These are phyloP conservation scores for Rhododendron henanense DNA, from an alignment of 148 eudicot genomes.

Conservation along the genomic window DNA sequence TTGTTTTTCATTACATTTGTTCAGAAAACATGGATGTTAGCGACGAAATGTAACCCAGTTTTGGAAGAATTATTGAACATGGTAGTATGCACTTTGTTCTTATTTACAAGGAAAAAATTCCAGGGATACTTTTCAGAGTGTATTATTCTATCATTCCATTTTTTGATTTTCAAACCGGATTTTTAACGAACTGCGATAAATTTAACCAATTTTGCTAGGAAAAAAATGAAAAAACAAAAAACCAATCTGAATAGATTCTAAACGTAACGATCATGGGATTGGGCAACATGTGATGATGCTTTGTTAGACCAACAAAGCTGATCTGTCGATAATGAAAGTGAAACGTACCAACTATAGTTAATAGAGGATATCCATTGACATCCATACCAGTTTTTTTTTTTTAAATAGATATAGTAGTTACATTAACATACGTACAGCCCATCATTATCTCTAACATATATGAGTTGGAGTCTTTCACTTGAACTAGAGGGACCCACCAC, in stretches of 20 bases:
- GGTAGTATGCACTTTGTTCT: neutral
- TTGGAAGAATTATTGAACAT: neutral
- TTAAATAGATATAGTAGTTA: neutral
- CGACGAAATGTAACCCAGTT: neutral
- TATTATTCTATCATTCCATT: neutral
- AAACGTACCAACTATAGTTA: neutral
- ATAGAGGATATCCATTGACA: neutral
- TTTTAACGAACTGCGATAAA: neutral
- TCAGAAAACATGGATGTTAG: neutral
- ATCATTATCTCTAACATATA: neutral
- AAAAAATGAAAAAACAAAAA: neutral
- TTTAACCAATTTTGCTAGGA: neutral
- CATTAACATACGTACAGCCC: neutral
- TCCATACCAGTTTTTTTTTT: neutral
- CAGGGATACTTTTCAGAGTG: neutral
- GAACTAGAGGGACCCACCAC: neutral
- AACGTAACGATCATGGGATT: neutral
- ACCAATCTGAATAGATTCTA: neutral
- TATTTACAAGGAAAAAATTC: neutral
- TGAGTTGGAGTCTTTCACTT: neutral
- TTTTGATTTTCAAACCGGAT: neutral
- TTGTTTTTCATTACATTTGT: neutral
- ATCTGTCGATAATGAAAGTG: neutral
- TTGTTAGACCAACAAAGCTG: neutral
- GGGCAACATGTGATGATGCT: neutral